phyloP scores from a whole-genome alignment of 208 protist genomes.

The Leishmania arabica region DNA sequence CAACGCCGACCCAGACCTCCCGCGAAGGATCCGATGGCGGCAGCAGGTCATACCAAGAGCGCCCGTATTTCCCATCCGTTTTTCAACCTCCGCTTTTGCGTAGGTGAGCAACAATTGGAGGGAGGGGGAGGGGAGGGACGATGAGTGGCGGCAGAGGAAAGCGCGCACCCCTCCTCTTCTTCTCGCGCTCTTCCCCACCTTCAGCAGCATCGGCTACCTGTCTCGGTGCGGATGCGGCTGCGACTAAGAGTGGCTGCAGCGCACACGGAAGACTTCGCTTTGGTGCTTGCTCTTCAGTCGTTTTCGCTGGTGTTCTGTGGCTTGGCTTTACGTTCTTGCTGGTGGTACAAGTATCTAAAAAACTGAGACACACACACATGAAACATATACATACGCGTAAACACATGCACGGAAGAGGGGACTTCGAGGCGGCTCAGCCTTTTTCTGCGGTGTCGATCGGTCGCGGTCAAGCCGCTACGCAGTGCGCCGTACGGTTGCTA shows the following conservation, averaged over 20 bases:
- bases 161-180: neutral
- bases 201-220: neutral
- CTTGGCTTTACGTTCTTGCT: neutral
- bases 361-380: neutral
- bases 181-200: neutral
- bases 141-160: neutral
- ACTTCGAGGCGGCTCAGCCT: neutral
- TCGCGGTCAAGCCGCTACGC: neutral
- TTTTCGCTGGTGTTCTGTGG: neutral
- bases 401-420: neutral
- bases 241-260: neutral
- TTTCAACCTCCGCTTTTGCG: neutral
- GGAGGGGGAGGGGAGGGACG: no score
- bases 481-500: neutral
- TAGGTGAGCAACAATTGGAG: neutral
- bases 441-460: neutral
- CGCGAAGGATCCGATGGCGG: neutral
- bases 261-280: neutral
- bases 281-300: neutral
- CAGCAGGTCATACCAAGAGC: neutral
- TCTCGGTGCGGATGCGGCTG: neutral
- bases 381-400: neutral
- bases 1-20: neutral
- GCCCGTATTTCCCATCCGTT: neutral
- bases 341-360: slow-evolving; percentile 2